Evolutionary conservation across 1,284 basidiomycete species (phyloP).

Genomic region (Trichosporon sp.): DNA sequence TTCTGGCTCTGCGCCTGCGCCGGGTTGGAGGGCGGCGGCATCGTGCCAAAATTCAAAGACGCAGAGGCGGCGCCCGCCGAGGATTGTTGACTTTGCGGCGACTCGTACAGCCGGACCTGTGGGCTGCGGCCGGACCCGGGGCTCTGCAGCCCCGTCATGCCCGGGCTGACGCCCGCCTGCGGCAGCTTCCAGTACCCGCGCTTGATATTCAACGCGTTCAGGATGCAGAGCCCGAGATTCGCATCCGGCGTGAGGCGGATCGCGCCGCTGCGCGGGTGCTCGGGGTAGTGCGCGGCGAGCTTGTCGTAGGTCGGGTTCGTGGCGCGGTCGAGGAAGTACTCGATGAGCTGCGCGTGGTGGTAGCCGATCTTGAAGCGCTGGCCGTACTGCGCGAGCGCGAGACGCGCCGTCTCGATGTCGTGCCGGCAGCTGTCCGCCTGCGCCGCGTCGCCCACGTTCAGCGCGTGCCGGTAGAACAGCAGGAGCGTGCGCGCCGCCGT

Average conservation of each 20-base stretch:
- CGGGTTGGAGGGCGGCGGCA: neutral
- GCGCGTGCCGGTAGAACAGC: conserved; percentile 38
- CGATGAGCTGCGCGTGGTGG: conserved; percentile 46
- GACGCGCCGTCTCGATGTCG: conserved; percentile 38
- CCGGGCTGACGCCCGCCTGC: neutral
- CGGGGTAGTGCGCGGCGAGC: conserved; percentile 41
- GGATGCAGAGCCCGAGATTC: conserved; percentile 36
- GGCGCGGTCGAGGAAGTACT: conserved; percentile 46
- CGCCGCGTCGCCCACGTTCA: conserved; percentile 33
- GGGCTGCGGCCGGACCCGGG: neutral
- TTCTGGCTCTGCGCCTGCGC: neutral
- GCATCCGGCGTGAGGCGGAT: conserved; percentile 30
- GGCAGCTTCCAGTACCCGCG: conserved; percentile 37
- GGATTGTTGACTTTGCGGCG: neutral
- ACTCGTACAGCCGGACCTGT: neutral
- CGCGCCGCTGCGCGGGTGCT: conserved; percentile 42
- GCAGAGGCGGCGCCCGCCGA: neutral
- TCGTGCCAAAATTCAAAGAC: neutral
- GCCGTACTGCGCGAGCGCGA: conserved; percentile 36
- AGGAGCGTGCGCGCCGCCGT: conserved; percentile 40
- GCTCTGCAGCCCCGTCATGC: neutral
- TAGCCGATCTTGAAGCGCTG: conserved; percentile 43
- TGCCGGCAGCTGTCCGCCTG: conserved; percentile 30
- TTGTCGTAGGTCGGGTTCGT: conserved; percentile 41
- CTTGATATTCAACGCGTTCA: conserved; percentile 46